Conservation (phyloP, 805 yeast species). For the Clavispora fructus region DNA sequence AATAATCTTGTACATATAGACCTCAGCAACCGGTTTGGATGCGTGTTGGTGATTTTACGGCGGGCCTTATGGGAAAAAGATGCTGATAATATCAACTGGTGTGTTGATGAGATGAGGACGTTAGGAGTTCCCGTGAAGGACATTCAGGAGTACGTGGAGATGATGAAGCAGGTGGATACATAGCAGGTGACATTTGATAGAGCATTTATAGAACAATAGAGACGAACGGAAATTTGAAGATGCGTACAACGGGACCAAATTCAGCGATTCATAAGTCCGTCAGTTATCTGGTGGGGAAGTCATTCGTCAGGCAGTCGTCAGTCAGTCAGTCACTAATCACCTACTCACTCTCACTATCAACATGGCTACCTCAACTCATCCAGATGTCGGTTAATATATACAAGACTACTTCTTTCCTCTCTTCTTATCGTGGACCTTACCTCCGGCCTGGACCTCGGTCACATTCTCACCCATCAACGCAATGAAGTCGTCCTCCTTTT, state of each 20-base stretch:
- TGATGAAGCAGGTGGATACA: background rate
- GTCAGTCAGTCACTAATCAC: too few relatives aligned
- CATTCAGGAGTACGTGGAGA: background rate
- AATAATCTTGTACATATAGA: slow-evolving; percentile 13
- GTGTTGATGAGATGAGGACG: slow-evolving; percentile 24
- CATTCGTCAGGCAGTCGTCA: too few relatives aligned
- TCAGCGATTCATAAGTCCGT: too few relatives aligned
- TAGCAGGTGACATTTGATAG: too few relatives aligned
- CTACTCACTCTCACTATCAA: background rate
- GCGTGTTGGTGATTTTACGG: slow-evolving; percentile 18
- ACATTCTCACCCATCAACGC: slow-evolving; percentile 57
- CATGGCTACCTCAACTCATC: background rate
- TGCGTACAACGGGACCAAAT: too few relatives aligned
- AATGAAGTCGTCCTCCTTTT: slow-evolving; percentile 38
- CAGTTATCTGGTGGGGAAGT: too few relatives aligned
- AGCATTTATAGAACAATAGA: background rate
- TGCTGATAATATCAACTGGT: slow-evolving; percentile 21
- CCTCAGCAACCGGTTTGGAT: slow-evolving; percentile 10
- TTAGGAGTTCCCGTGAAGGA: slow-evolving; percentile 18
- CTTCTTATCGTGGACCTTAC: slow-evolving; percentile 45
- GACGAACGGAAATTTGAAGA: too few relatives aligned
- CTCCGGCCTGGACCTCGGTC: slow-evolving; percentile 52
- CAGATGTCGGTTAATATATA: slow-evolving; percentile 3
- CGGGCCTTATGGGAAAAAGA: slow-evolving; percentile 23
- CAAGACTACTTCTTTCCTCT: slow-evolving; percentile 29